These are phyloP conservation scores for Glycine soja DNA, from an alignment of 306 rosid species.

Conservation along the genomic window DNA sequence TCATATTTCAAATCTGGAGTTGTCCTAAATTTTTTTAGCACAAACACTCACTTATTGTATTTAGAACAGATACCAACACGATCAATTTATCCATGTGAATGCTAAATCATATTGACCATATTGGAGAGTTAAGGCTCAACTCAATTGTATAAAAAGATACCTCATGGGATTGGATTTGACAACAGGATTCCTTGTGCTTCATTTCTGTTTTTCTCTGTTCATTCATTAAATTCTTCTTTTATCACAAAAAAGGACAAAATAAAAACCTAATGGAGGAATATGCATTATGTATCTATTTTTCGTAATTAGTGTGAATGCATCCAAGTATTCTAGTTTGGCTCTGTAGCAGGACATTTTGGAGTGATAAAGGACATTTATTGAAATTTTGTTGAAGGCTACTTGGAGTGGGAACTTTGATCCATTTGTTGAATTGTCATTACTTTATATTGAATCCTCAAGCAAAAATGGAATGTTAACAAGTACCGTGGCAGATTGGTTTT, in stretches of 20 bases:
- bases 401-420: background rate
- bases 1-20: constrained; percentile 31
- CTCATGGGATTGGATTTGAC: constrained; percentile 17
- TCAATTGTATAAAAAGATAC: constrained; percentile 25
- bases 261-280: constrained; percentile 23
- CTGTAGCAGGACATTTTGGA: background rate
- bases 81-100: constrained; percentile 21
- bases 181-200: background rate
- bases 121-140: constrained; percentile 2
- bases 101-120: background rate
- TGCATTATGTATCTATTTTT: constrained; percentile 9
- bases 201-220: background rate
- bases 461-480: constrained; percentile 23
- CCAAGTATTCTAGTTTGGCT: background rate
- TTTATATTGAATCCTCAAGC: constrained; percentile 5
- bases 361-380: constrained; percentile 12
- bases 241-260: background rate
- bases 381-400: constrained; percentile 21
- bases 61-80: background rate
- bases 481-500: constrained; percentile 26
- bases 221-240: constrained; percentile 8
- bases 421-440: background rate
- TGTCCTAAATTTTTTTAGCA: constrained; percentile 23
- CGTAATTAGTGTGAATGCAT: constrained; percentile 6
- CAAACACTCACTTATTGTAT: background rate